These are phyloP conservation scores for Aspergillus ostianus DNA, from an alignment of 495 filamentous ascomycete species.

Conservation along the genomic window DNA sequence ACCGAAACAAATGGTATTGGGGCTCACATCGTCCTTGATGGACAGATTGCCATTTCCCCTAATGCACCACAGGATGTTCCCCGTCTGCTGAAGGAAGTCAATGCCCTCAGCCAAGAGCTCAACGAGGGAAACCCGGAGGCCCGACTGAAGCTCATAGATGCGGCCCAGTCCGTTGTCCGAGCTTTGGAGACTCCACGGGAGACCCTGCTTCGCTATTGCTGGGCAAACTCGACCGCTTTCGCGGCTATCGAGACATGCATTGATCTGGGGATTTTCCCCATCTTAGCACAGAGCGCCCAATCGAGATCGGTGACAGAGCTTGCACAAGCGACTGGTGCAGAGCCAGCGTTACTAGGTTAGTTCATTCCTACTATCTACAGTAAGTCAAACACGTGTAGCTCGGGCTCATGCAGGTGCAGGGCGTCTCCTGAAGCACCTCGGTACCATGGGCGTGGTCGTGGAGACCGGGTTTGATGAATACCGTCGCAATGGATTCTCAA, in stretches of 20 bases:
- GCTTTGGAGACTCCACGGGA: slow-evolving; percentile 43
- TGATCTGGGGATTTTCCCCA: slow-evolving; percentile 35
- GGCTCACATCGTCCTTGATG: not conserved
- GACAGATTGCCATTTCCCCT: not conserved
- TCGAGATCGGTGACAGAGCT: slow-evolving; percentile 31
- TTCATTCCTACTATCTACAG: not conserved
- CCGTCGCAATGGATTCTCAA: slow-evolving; percentile 41
- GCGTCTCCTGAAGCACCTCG: slow-evolving; percentile 48
- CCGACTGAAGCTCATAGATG: slow-evolving; percentile 28
- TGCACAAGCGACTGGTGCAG: slow-evolving; percentile 30
- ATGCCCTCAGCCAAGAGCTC: slow-evolving; percentile 17
- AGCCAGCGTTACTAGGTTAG: slow-evolving; percentile 31
- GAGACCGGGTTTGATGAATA: slow-evolving; percentile 47
- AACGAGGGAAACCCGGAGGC: slow-evolving; percentile 15
- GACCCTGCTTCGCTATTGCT: slow-evolving; percentile 40
- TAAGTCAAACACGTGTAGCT: not conserved
- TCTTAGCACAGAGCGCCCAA: slow-evolving; percentile 30
- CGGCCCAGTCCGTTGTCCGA: slow-evolving; percentile 30
- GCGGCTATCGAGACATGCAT: slow-evolving; percentile 34
- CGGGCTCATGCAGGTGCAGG: slow-evolving; percentile 11
- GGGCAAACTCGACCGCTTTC: slow-evolving; percentile 28
- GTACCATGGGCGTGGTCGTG: slow-evolving; percentile 47
- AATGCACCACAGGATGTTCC: not conserved
- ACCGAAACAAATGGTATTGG: not conserved
- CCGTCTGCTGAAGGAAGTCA: slow-evolving; percentile 24